Conservation (phyloP, 768 basidiomycete species). For the Boletus speciosus region DNA sequence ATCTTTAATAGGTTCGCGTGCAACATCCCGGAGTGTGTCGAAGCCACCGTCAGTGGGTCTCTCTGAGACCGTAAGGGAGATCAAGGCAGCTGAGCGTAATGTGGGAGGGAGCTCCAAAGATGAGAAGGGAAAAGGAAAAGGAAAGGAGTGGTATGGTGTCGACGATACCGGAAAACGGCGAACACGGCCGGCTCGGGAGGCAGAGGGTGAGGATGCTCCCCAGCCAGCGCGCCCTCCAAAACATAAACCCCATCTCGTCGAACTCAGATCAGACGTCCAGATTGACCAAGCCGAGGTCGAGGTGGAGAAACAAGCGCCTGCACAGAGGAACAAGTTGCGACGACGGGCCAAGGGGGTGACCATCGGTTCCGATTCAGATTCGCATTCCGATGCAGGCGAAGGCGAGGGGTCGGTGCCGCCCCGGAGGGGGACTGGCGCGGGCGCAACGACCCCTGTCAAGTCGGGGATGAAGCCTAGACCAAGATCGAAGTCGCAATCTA, state of each 20-base stretch:
- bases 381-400: background rate
- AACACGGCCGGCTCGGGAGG: background rate
- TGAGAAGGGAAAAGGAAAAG: background rate
- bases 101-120: background rate
- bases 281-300: background rate
- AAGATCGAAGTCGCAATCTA: conserved; percentile 4
- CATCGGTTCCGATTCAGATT: conserved; percentile 1
- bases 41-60: conserved; percentile 1
- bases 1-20: background rate
- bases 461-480: conserved; percentile 27
- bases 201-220: background rate
- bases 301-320: background rate
- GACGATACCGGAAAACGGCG: background rate
- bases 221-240: background rate
- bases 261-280: background rate
- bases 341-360: background rate
- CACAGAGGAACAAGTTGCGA: background rate
- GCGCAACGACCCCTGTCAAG: conserved; percentile 20
- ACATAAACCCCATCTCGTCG: background rate
- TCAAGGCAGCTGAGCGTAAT: background rate
- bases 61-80: background rate
- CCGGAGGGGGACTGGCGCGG: conserved; percentile 1
- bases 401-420: conserved; percentile 8
- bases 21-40: background rate
- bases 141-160: background rate